Conservation (phyloP, 1,284 basidiomycete species). For the Apiotrichum mycotoxinovorans region DNA sequence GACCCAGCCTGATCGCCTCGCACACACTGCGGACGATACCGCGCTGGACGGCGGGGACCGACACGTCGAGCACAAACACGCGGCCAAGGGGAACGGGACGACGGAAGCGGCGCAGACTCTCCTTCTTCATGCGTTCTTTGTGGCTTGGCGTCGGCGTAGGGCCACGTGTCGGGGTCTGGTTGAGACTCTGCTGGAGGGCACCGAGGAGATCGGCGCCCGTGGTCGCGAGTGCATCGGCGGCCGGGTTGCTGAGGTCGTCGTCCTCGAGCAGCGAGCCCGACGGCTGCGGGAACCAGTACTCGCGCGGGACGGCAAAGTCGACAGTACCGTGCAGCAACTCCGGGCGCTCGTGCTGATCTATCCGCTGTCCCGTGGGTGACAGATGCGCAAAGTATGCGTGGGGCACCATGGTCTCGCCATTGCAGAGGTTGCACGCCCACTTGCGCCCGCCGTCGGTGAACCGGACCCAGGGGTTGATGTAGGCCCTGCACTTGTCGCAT, state of each 20-base stretch:
- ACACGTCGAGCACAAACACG: conserved; percentile 88
- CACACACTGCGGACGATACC: conserved; percentile 74
- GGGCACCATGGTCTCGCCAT: conserved; percentile 73
- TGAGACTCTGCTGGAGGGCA: conserved; percentile 41
- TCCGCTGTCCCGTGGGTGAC: conserved; percentile 71
- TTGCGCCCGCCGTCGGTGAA: conserved; percentile 80
- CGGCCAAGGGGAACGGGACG: conserved; percentile 68
- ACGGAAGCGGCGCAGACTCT: conserved; percentile 49
- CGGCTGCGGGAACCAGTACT: conserved; percentile 77
- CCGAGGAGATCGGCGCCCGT: conserved; percentile 45
- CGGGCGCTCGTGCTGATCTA: conserved; percentile 78
- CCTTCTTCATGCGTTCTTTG: conserved; percentile 31
- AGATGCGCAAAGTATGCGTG: conserved; percentile 83
- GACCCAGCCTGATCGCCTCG: conserved; percentile 60
- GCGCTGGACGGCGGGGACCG: conserved; percentile 64
- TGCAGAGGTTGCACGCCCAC: conserved; percentile 93
- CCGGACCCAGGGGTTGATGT: conserved; percentile 91
- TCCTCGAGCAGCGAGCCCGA: conserved; percentile 53
- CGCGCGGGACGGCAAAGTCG: conserved; percentile 79
- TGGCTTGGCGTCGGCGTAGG: conserved; percentile 47
- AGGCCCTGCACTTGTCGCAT: conserved; percentile 81
- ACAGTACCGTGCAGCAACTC: conserved; percentile 89
- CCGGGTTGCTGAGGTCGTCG: conserved; percentile 52
- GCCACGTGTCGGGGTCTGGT: conserved; percentile 29
- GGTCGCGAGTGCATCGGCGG: conserved; percentile 37